A percentile compares a stretch with the other conserved stretches of the same genome.
These are phyloP conservation scores for Chondrus crispus DNA, from an alignment of 23 red algal species.

Conservation along the genomic window DNA sequence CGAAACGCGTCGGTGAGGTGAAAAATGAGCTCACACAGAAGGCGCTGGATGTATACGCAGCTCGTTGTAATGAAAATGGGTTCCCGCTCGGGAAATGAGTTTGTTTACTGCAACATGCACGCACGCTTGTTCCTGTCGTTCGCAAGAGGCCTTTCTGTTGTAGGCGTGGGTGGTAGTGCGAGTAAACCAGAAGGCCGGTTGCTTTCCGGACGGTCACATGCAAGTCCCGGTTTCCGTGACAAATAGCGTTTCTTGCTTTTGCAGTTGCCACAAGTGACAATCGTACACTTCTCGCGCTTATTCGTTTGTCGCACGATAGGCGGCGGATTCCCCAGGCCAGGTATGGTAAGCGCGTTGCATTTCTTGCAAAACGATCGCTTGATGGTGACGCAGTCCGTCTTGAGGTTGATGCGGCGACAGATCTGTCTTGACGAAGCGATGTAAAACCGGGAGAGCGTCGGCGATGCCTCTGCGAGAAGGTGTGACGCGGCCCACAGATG, in stretches of 20 bases:
- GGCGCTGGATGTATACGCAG: too few species aligned
- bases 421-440: constrained; percentile 18
- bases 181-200: too few species aligned
- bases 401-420: constrained; percentile 61
- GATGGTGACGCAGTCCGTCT: constrained; percentile 43
- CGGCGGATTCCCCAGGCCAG: constrained; percentile 1
- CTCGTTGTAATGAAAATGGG: too few species aligned
- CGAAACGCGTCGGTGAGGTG: too few species aligned
- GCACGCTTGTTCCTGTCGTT: too few species aligned
- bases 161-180: too few species aligned
- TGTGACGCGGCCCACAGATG: constrained; percentile 45
- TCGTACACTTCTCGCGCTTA: constrained; percentile 9
- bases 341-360: constrained; percentile 27
- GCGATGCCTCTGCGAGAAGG: constrained; percentile 24
- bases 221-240: too few species aligned
- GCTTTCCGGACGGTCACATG: too few species aligned
- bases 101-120: too few species aligned
- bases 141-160: too few species aligned
- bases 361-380: constrained; percentile 60
- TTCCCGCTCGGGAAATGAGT: too few species aligned
- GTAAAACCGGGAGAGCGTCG: constrained; percentile 52
- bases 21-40: too few species aligned
- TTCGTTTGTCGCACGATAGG: background rate
- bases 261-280: constrained; percentile 54
- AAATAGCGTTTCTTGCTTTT: constrained; percentile 23